Evolutionary conservation across 2,329 filamentous ascomycete species (phyloP), one percentile per base, ranked within the genome.

Genomic region (Xylariaceae sp.): DNA sequence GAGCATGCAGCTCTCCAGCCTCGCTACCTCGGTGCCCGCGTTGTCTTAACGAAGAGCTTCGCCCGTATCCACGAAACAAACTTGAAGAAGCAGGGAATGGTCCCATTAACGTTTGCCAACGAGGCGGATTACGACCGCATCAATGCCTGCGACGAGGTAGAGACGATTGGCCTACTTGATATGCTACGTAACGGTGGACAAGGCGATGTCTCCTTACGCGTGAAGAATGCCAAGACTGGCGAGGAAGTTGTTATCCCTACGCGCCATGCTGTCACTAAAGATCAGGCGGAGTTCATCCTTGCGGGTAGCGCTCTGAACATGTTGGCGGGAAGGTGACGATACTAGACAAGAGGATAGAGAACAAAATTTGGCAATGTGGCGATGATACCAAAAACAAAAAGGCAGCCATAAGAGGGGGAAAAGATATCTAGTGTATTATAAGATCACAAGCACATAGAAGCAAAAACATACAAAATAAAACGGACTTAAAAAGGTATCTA

Each of bases 31-130:
- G 91, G 90, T 51, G 89, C 88, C 17, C 81, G 89, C 44, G 77
- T 95, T 64, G 90, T 96, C 50, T 78, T 95, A 15, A 78, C 86
- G 49, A 96, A 96, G 75, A 87, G 82, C 35, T 95, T 96, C 66
- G 90, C 90, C 0, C 85, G 90, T 46, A 96, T 96, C 66, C 90
- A 96, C 74, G 90, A 96, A 77, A 95, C 90, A 30, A 96, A 96
- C 69, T 75, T 96, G 58, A 96, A 96, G 83, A 96, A 96, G 75
- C 94, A 99, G 74, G 94, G 94, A 55, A 87, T 99, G 32, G 90
- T 99, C 40, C 94, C 94, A 2, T 76, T 99, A 62, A 96, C 90
- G 0, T 96, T 99, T 65, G 89, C 76, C 41, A 78, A 96, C 68
- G 90, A 95, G 71, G 78, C 81, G 17, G 94, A 97, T 70, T 97